phyloP scores from a whole-genome alignment of 2,329 filamentous ascomycete genomes.

The Trichophaea hybrida region DNA sequence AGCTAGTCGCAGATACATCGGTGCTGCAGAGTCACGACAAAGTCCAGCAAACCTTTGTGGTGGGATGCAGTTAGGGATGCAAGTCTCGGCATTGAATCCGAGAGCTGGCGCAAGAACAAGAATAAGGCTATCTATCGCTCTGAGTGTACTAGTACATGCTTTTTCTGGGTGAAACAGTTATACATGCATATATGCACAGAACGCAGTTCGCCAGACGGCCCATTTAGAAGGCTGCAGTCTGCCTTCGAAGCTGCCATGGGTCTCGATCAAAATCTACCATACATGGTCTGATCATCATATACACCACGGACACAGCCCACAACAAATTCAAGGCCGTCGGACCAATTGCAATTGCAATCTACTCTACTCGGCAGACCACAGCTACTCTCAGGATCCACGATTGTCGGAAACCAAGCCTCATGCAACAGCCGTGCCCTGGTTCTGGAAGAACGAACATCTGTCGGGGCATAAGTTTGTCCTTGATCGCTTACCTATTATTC shows the following conservation, averaged over 20 bases:
- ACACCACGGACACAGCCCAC: neutral
- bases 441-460: neutral
- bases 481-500: neutral
- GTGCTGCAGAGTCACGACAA: neutral
- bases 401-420: no score
- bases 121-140: neutral
- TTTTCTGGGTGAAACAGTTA: neutral
- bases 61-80: neutral
- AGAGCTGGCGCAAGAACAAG: neutral
- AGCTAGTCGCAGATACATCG: neutral
- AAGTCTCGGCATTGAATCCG: neutral
- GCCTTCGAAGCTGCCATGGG: neutral
- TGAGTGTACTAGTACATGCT: neutral
- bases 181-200: neutral
- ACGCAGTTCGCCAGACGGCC: neutral
- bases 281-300: neutral
- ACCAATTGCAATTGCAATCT: neutral
- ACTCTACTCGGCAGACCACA: no score
- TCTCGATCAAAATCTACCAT: neutral
- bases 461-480: neutral
- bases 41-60: neutral
- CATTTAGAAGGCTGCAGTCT: neutral
- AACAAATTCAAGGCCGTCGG: slow-evolving; percentile 7
- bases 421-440: neutral
- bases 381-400: no score